A percentile compares a stretch with the other conserved stretches of the same genome.
Conservation (phyloP, 495 filamentous ascomycete species). For the Penicillium bialowiezense region DNA sequence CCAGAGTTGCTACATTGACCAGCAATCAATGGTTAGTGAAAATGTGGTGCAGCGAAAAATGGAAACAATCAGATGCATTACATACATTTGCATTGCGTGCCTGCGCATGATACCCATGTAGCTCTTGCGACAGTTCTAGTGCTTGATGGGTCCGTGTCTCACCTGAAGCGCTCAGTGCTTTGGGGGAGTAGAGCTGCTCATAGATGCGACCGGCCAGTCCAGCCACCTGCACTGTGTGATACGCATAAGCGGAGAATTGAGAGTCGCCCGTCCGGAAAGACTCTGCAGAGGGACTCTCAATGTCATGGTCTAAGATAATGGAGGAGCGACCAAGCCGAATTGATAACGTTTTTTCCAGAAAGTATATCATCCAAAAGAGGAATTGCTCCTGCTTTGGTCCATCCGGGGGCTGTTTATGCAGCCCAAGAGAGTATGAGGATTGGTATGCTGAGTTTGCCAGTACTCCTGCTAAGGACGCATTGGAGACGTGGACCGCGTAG, state of each 20-base stretch:
- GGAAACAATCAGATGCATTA: too few species aligned
- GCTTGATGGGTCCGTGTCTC: not conserved
- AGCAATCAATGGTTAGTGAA: not conserved
- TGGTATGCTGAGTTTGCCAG: not conserved
- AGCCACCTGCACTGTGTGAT: not conserved
- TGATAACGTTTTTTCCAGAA: not conserved
- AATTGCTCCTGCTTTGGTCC: not conserved
- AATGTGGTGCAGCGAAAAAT: too few species aligned
- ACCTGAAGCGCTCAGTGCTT: not conserved
- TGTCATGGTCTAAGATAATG: not conserved
- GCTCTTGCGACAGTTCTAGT: not conserved
- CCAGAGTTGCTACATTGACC: not conserved
- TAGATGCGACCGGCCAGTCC: slow-evolving; percentile 7
- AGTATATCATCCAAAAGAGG: not conserved
- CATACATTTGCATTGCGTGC: not conserved
- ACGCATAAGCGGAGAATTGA: not conserved
- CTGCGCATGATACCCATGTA: not conserved
- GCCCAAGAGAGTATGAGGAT: not conserved
- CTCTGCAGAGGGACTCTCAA: not conserved
- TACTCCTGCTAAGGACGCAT: not conserved
- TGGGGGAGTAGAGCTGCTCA: slow-evolving; percentile 3
- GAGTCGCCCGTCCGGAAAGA: too few species aligned
- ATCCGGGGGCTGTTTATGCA: not conserved
- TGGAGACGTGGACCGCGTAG: slow-evolving; percentile 4
- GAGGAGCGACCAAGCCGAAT: not conserved